phyloP scores from a whole-genome alignment of 192 early-diverging fungal genomes.

The Coemansia sp. region DNA sequence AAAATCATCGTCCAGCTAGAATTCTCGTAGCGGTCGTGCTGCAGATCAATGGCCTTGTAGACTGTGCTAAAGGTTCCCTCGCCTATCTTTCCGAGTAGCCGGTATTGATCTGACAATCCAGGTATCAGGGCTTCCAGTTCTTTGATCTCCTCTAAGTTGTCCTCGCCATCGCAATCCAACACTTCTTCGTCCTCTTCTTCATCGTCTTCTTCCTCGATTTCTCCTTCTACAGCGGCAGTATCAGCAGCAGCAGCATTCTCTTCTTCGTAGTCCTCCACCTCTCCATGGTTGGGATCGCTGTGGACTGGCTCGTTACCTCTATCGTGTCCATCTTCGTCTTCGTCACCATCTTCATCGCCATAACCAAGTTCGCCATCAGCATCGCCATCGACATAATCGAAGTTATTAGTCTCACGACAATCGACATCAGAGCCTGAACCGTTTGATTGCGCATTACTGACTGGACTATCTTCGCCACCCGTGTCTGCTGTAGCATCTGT shows the following conservation, averaged over 20 bases:
- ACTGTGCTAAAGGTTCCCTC: slow-evolving; percentile 92
- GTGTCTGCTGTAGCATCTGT: no score
- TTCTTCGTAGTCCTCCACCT: background rate
- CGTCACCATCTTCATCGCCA: background rate
- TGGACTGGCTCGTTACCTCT: background rate
- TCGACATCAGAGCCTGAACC: no score
- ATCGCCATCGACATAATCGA: background rate
- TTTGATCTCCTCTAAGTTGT: slow-evolving; percentile 58
- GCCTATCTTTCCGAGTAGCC: slow-evolving; percentile 75
- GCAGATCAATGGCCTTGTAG: slow-evolving; percentile 83
- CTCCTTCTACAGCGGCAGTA: background rate
- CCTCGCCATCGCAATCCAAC: slow-evolving; percentile 18
- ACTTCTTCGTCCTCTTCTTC: slow-evolving; percentile 3
- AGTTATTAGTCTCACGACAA: no score
- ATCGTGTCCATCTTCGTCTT: background rate
- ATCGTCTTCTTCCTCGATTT: slow-evolving; percentile 1
- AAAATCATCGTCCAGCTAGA: slow-evolving; percentile 59
- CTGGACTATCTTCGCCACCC: no score
- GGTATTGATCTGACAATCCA: slow-evolving; percentile 59
- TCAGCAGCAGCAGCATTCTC: slow-evolving; percentile 1
- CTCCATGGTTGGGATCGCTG: background rate
- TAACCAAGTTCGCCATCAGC: background rate
- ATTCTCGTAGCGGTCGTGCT: slow-evolving; percentile 73
- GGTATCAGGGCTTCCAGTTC: slow-evolving; percentile 62
- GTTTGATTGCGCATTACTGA: no score